Conservation (phyloP, 2,329 filamentous ascomycete species). For the Septoria linicola region DNA sequence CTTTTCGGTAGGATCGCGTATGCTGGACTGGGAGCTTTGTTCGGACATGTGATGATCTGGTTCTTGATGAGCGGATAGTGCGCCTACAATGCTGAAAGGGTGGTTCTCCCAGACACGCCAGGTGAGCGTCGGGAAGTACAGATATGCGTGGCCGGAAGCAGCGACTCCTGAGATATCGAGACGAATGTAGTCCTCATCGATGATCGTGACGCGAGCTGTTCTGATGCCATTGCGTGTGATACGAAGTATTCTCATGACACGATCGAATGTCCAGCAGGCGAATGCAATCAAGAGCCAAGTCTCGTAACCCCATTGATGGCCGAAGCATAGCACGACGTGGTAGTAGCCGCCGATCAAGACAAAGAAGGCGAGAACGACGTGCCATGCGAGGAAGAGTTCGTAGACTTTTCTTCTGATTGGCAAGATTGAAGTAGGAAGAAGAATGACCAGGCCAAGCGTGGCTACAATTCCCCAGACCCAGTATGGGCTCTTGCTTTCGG, state of each 20-base stretch:
- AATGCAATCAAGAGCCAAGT: slow-evolving; percentile 48
- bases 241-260: slow-evolving; percentile 43
- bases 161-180: slow-evolving; percentile 45
- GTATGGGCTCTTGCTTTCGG: slow-evolving; percentile 26
- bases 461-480: slow-evolving; percentile 27
- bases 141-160: slow-evolving; percentile 46
- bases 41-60: no score
- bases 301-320: slow-evolving; percentile 48
- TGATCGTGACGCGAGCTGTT: slow-evolving; percentile 41
- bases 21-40: not conserved
- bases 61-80: not conserved
- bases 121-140: slow-evolving; percentile 52
- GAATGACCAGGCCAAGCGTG: slow-evolving; percentile 22
- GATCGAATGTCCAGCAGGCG: slow-evolving; percentile 51
- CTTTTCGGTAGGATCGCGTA: slow-evolving; percentile 4
- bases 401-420: slow-evolving; percentile 43
- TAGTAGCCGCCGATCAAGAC: slow-evolving; percentile 47
- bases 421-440: slow-evolving; percentile 40
- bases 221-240: slow-evolving; percentile 42
- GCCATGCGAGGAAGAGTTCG: slow-evolving; percentile 48
- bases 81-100: slow-evolving; percentile 49
- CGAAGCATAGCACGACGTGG: slow-evolving; percentile 43
- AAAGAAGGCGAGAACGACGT: slow-evolving; percentile 46
- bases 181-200: slow-evolving; percentile 39
- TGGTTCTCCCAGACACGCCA: slow-evolving; percentile 53